Percentiles rank a stretch among this genome's conserved stretches.
phyloP scores from a whole-genome alignment of 257 asterid species.

The Petunia secreta region DNA sequence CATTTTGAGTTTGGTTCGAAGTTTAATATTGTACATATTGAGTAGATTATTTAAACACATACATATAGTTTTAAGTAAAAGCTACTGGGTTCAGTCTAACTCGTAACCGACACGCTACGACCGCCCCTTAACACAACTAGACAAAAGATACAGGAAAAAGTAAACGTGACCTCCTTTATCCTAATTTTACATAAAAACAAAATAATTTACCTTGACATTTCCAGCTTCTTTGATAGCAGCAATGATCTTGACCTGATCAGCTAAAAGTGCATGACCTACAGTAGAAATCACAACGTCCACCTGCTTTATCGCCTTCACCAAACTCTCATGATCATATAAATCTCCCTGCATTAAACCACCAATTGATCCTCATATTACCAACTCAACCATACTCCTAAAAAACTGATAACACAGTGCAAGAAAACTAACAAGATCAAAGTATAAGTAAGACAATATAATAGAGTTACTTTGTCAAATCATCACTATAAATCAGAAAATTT shows the following conservation, averaged over 20 bases:
- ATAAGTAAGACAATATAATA: no score
- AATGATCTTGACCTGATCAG: constrained; percentile 60
- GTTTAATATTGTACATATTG: no score
- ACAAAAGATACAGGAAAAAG: background rate
- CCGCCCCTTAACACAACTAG: no score
- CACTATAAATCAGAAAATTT: background rate
- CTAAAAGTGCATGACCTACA: constrained; percentile 54
- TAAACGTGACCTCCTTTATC: background rate
- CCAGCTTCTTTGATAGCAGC: constrained; percentile 76
- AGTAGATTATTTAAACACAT: no score
- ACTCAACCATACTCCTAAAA: background rate
- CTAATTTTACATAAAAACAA: background rate
- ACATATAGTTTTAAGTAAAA: no score
- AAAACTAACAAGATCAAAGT: background rate
- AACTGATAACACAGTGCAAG: background rate
- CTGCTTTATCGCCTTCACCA: constrained; percentile 63
- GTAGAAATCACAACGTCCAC: constrained; percentile 74
- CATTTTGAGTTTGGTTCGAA: no score
- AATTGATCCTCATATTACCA: background rate
- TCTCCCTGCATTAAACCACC: constrained; percentile 51
- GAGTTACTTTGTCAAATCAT: background rate
- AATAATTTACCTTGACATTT: constrained; percentile 53
- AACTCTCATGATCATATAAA: constrained; percentile 55
- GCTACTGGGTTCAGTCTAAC: no score
- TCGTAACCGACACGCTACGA: no score